Evolutionary conservation across 495 filamentous ascomycete species (phyloP), one percentile per base, ranked within the genome.

Genomic region (Penicillium taxi): DNA sequence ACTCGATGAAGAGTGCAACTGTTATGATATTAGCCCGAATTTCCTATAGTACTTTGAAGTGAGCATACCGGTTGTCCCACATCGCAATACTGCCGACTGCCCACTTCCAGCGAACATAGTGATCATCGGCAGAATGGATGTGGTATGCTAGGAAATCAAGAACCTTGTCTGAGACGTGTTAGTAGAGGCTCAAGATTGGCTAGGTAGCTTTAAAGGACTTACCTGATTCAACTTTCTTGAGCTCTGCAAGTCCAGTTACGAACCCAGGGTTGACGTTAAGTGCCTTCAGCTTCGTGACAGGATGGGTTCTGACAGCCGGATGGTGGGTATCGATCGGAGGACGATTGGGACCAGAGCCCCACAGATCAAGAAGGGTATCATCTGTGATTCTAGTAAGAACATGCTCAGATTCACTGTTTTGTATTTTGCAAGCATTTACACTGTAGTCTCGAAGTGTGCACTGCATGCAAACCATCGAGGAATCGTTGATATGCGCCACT

Each of bases 21-120:
- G 4, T 17, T 21, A 21, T 0, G 11, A 12, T 28, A 9, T 28
- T 12, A 13, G 4, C 11, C 26, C 11, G 4, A 12, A 5, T 6
- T 6, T 13, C 11, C 5, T 28, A 5, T 9, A 5, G 15, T 28
- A n/a, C 15, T 13, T 28, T 28, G 5, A 28, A 4, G 8, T 11
- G 12, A 16, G 26, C 45, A 9, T 26, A 61, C 48, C 63, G 47
- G 48, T 76, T 76, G 39, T 76, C 71, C 70, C 71, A 77, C 55
- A 77, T 66, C 5, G 70, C 71, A 9, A 74, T 63, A 28, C 59
- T 63, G 3, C 73, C 73, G 25, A 70, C 66, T n/a, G 53, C 54
- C 73, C 70, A 77, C 42, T 74, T 74, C 66, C 66, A 73, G 5
- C 71, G 53, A 9, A 74, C 69, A 32, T 56, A 59, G 41, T 74